phyloP scores from a whole-genome alignment of 495 filamentous ascomycete species.

The Tuber borchii region DNA sequence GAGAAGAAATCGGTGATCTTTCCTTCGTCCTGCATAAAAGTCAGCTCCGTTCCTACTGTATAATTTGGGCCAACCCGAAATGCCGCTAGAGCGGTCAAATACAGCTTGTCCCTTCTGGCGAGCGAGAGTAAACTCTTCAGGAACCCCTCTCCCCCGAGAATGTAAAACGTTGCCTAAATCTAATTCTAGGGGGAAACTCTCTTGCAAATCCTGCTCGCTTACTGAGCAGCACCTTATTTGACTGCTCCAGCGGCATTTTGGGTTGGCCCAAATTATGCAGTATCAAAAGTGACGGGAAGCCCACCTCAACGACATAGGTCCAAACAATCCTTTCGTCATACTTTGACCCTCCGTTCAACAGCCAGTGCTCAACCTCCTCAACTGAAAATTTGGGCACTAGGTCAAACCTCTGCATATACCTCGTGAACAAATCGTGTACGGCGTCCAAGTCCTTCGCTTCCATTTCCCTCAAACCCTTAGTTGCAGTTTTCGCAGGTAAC shows the following conservation, averaged over 20 bases:
- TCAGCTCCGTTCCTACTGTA: conserved; percentile 13
- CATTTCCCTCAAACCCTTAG: conserved; percentile 70
- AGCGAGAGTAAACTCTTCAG: too few species aligned
- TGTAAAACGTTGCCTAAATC: too few species aligned
- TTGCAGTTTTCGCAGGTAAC: conserved; percentile 64
- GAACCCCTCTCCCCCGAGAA: too few species aligned
- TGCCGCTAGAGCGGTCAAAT: too few species aligned
- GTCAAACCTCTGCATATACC: conserved; percentile 72
- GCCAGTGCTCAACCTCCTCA: conserved; percentile 81
- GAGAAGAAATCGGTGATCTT: conserved; percentile 95
- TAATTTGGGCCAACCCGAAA: too few species aligned
- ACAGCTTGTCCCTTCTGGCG: too few species aligned
- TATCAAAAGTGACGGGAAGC: not conserved
- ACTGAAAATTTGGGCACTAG: conserved; percentile 73
- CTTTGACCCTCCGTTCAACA: conserved; percentile 57
- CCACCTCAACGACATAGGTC: conserved; percentile 81
- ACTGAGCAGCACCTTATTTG: too few species aligned
- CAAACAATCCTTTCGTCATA: conserved; percentile 75
- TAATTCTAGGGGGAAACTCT: too few species aligned
- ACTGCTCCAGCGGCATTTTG: too few species aligned
- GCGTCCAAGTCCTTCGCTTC: conserved; percentile 69
- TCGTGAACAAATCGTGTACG: conserved; percentile 65
- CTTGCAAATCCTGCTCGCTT: too few species aligned
- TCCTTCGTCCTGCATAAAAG: conserved; percentile 53
- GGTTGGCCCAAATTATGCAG: too few species aligned